A percentile compares a stretch with the other conserved stretches of the same genome.
These are phyloP conservation scores for Penicillium waksmanii DNA, from an alignment of 495 filamentous ascomycete species.

Conservation along the genomic window DNA sequence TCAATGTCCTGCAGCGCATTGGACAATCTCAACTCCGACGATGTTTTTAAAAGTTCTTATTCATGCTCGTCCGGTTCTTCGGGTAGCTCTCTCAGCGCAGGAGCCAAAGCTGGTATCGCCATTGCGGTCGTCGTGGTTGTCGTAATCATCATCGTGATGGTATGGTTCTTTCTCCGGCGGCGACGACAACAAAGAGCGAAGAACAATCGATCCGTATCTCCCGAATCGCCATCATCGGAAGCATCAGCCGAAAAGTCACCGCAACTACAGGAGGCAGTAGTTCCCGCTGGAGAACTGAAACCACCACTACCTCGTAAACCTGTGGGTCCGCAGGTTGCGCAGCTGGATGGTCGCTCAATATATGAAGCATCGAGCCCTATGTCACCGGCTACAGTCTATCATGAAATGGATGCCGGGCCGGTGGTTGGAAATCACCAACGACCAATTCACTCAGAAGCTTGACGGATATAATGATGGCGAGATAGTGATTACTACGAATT, in stretches of 20 bases:
- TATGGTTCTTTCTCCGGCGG: constrained; percentile 29
- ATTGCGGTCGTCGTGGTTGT: constrained; percentile 33
- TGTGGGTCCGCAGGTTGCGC: constrained; percentile 14
- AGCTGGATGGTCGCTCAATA: constrained; percentile 26
- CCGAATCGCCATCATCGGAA: not conserved
- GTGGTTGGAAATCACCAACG: constrained; percentile 25
- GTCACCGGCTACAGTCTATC: constrained; percentile 20
- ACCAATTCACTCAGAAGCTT: constrained; percentile 20
- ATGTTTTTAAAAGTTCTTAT: constrained; percentile 26
- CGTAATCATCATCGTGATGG: constrained; percentile 27
- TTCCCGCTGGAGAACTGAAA: not conserved
- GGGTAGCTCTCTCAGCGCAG: constrained; percentile 24
- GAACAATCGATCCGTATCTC: not conserved
- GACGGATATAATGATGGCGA: not conserved
- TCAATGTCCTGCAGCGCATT: constrained; percentile 31
- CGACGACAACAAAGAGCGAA: constrained; percentile 19
- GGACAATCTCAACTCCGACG: constrained; percentile 18
- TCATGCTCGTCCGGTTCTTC: constrained; percentile 21
- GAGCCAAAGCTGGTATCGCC: constrained; percentile 38
- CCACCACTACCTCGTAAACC: constrained; percentile 20
- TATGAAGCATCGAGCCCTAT: constrained; percentile 18
- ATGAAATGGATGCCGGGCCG: constrained; percentile 29
- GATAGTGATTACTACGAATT: constrained; percentile 1
- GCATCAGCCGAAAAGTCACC: constrained; percentile 5
- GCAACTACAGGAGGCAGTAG: not conserved